Conservation (phyloP, 768 basidiomycete species). For the Xerocomellus dryophilus region DNA sequence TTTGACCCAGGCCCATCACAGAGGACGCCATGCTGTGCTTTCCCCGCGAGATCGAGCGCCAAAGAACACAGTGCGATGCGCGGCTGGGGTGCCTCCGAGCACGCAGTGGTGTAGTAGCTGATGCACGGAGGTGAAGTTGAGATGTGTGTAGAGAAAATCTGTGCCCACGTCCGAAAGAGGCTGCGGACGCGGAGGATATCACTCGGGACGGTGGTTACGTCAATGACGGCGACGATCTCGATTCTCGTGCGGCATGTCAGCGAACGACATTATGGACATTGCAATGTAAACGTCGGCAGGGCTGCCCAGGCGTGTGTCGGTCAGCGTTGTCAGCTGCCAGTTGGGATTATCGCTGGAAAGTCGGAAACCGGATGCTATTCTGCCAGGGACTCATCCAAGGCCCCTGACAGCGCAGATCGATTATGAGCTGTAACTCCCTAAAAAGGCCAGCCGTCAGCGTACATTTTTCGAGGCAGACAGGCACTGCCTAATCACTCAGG, state of each 20-base stretch:
- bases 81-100: background rate
- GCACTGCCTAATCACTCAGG: too few species aligned
- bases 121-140: constrained; percentile 22
- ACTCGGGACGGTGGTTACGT: constrained; percentile 13
- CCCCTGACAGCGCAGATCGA: background rate
- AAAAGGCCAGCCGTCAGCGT: background rate
- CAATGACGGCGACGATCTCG: constrained; percentile 19
- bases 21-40: constrained; percentile 27
- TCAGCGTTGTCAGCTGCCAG: background rate
- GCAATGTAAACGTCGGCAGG: background rate
- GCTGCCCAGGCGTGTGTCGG: background rate
- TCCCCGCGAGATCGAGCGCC: constrained; percentile 30
- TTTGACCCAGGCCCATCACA: too few species aligned
- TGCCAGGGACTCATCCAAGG: too few species aligned
- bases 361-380: constrained; percentile 8
- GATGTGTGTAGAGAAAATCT: constrained; percentile 24
- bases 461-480: background rate
- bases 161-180: constrained; percentile 21
- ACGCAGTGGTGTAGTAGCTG: constrained; percentile 24
- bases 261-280: constrained; percentile 5
- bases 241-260: constrained; percentile 25
- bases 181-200: constrained; percentile 23
- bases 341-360: background rate
- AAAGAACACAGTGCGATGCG: constrained; percentile 20
- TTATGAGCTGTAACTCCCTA: background rate